Percentiles rank a stretch among this genome's conserved stretches.
phyloP scores from a whole-genome alignment of 108 stramenopile species.

The Poteriospumella lacustris region DNA sequence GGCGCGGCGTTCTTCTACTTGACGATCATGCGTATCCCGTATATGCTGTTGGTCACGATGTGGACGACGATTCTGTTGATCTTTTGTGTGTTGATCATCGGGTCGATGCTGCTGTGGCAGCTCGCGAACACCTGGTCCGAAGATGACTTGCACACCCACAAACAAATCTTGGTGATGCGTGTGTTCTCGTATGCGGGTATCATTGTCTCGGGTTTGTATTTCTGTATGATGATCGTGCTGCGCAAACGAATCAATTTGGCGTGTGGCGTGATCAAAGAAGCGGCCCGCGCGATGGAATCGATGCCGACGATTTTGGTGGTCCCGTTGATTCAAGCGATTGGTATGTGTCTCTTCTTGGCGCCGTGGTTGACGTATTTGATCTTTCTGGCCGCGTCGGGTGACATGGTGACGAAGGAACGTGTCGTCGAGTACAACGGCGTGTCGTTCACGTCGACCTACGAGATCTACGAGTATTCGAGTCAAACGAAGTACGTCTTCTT shows the following conservation, averaged over 20 bases:
- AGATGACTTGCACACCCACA: background rate
- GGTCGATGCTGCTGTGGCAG: background rate
- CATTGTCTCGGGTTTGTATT: conserved; percentile 53
- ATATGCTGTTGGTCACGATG: background rate
- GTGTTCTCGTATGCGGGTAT: conserved; percentile 55
- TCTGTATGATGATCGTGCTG: conserved; percentile 67
- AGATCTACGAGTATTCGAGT: no score
- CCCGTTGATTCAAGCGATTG: conserved; percentile 50
- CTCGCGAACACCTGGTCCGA: background rate
- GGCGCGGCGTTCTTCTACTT: background rate
- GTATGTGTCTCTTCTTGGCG: background rate
- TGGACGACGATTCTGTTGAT: background rate
- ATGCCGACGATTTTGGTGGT: conserved; percentile 72
- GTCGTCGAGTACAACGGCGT: no score
- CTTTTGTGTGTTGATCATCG: background rate
- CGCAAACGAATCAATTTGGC: conserved; percentile 75
- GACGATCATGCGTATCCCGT: background rate
- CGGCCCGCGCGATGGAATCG: conserved; percentile 63
- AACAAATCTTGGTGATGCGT: background rate
- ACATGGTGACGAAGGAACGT: background rate
- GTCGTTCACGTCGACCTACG: no score
- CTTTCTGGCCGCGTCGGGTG: background rate
- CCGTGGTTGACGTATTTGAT: background rate
- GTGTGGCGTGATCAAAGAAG: conserved; percentile 74
- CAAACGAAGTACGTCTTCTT: no score